A percentile compares a stretch with the other conserved stretches of the same genome.
phyloP scores from a whole-genome alignment of 2,329 filamentous ascomycete genomes.

The Didymella keratinophila region DNA sequence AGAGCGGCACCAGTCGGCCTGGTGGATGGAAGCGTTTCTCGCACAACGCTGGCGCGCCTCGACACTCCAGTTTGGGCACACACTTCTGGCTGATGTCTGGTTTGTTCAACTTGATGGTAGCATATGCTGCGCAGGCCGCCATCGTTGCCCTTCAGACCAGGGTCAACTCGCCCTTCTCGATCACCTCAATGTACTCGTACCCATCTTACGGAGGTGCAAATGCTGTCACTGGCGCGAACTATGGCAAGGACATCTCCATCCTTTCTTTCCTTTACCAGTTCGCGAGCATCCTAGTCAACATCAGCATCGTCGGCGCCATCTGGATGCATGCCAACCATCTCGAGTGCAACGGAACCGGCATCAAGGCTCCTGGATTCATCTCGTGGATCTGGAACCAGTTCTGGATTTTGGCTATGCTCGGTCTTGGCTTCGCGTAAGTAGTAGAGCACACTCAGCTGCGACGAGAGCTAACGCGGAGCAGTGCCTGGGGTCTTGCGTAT shows the following conservation, averaged over 20 bases:
- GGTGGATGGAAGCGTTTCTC: slow-evolving; percentile 20
- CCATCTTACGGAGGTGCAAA: slow-evolving; percentile 18
- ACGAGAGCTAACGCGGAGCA: not conserved
- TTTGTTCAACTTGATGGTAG: slow-evolving; percentile 25
- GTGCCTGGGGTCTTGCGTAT: slow-evolving; percentile 25
- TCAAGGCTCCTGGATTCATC: slow-evolving; percentile 25
- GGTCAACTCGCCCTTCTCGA: slow-evolving; percentile 23
- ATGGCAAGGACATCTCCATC: slow-evolving; percentile 26
- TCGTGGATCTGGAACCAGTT: slow-evolving; percentile 26
- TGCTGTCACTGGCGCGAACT: slow-evolving; percentile 1
- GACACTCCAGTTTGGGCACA: slow-evolving; percentile 21
- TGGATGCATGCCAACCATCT: slow-evolving; percentile 33
- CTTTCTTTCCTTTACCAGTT: slow-evolving; percentile 29
- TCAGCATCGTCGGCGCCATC: slow-evolving; percentile 36
- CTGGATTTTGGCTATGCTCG: slow-evolving; percentile 27
- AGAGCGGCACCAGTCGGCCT: slow-evolving; percentile 21
- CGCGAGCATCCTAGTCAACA: slow-evolving; percentile 27
- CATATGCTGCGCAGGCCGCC: slow-evolving; percentile 27
- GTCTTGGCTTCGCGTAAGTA: slow-evolving; percentile 25
- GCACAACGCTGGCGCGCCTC: slow-evolving; percentile 5
- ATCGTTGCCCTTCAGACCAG: slow-evolving; percentile 27
- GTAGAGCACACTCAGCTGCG: not conserved
- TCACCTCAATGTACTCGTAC: slow-evolving; percentile 29
- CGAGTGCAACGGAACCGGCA: slow-evolving; percentile 25
- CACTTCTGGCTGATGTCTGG: slow-evolving; percentile 29